These are phyloP conservation scores for Umbellularia californica DNA, from an alignment of 164 flowering plant genomes.

Conservation along the genomic window DNA sequence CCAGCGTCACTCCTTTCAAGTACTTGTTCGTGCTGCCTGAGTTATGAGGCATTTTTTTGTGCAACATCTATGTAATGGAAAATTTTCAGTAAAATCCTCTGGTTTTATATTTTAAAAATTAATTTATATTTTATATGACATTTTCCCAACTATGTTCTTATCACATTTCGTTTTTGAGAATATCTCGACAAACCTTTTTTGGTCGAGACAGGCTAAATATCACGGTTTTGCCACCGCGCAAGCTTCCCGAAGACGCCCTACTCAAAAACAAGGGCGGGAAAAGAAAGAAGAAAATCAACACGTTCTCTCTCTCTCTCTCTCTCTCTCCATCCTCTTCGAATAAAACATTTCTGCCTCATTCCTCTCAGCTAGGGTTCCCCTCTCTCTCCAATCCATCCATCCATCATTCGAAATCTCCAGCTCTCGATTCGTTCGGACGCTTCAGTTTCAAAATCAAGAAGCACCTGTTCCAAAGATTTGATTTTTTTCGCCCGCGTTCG, in stretches of 20 bases:
- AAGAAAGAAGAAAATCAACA: neutral
- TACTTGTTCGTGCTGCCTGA: too few species aligned
- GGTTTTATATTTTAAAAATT: too few species aligned
- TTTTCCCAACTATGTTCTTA: too few species aligned
- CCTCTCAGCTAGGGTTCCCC: neutral
- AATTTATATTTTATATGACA: too few species aligned
- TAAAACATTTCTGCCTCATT: neutral
- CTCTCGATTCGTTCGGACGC: neutral
- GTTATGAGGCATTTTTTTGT: too few species aligned
- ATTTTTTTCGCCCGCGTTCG: neutral
- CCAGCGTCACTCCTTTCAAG: too few species aligned
- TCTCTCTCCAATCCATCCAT: neutral
- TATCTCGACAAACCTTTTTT: too few species aligned
- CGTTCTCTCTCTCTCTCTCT: neutral
- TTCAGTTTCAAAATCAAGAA: neutral
- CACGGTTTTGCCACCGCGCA: conserved; percentile 2
- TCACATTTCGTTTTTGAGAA: too few species aligned
- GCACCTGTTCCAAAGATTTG: neutral
- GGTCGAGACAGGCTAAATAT: neutral
- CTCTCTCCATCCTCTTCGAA: neutral
- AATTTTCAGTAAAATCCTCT: too few species aligned
- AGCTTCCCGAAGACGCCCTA: neutral
- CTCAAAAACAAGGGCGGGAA: neutral
- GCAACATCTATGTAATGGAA: too few species aligned
- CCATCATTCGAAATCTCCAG: neutral